Evolutionary conservation across 2,329 filamentous ascomycete genomes (phyloP), one percentile per base, ranked within the genome.

Genomic region (Eutypa lata): DNA sequence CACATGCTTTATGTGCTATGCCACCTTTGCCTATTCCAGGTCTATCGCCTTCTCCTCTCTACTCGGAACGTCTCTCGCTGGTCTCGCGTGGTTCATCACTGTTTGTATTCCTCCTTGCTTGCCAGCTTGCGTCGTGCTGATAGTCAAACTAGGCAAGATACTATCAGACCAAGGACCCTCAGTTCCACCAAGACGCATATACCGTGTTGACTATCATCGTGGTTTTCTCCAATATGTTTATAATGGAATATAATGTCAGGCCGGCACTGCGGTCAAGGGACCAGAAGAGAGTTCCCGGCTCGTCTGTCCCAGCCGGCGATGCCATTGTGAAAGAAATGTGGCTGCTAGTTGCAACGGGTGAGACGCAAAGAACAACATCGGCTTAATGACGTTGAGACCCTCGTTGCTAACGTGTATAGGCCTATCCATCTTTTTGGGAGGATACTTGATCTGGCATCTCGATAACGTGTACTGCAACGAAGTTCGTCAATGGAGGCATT

Each of bases 111-210:
- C 14, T 47, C 48, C 31, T 45, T 14, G 26, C 13, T 14, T 53
- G 52, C 31, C 33, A 11, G 49, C 21, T 46, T 21, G 38, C 10
- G 33, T 33, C 21, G 19, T 33, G 42, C 26, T 33, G 64, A 51
- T n/a, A 48, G 19, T 26, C n/a, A n/a, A 24, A 26, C 10, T 46
- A 77, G 74, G 63, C 69, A 3, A 75, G 74, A 69, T 96, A 96
- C 71, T 88, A 91, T 65, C 84, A 89, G 57, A 83, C 91, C 16
- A 90, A 92, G 66, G 86, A 95, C 58, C 90, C 91, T 0, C 76
- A 83, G 1, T 95, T 95, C 69, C 91, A 95, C 71, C 90, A 95
- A 67, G 86, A 84, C 55, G 87, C 87, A 4, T 95, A 91, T 61
- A 89, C 85, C 2, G 65, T 88, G 3, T 73, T 95, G 43, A 94